phyloP scores from a whole-genome alignment of 495 filamentous ascomycete species.

The Aspergillus ellipticus region DNA sequence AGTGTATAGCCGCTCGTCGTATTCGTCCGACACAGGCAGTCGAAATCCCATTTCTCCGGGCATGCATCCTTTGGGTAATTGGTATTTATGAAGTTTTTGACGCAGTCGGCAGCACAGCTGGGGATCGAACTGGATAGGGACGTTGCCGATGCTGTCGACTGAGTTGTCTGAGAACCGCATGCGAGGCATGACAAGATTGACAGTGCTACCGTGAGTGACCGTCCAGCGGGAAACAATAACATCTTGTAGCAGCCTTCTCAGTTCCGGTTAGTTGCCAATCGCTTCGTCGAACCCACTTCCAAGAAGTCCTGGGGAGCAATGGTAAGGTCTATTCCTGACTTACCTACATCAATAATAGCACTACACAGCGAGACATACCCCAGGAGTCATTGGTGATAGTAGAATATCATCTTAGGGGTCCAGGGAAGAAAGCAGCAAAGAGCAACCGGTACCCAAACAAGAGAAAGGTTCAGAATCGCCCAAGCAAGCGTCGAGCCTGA shows the following conservation, averaged over 20 bases:
- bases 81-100: conserved; percentile 56
- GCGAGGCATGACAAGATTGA: conserved; percentile 19
- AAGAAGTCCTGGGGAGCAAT: background rate
- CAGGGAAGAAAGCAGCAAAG: conserved; percentile 3
- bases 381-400: conserved; percentile 19
- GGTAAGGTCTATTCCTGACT: background rate
- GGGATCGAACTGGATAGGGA: conserved; percentile 48
- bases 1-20: conserved; percentile 63
- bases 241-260: conserved; percentile 15
- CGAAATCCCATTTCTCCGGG: conserved; percentile 46
- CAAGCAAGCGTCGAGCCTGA: background rate
- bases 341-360: conserved; percentile 20
- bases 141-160: conserved; percentile 15
- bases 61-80: conserved; percentile 53
- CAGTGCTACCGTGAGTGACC: conserved; percentile 11
- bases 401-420: conserved; percentile 26
- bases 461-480: background rate
- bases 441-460: background rate
- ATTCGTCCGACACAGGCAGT: conserved; percentile 59
- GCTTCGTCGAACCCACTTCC: background rate
- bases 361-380: conserved; percentile 25
- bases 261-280: conserved; percentile 2
- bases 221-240: conserved; percentile 13
- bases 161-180: conserved; percentile 9
- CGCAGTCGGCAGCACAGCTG: conserved; percentile 59